Conservation (phyloP, 208 protist genomes). For the Angomonas ambiguus region DNA sequence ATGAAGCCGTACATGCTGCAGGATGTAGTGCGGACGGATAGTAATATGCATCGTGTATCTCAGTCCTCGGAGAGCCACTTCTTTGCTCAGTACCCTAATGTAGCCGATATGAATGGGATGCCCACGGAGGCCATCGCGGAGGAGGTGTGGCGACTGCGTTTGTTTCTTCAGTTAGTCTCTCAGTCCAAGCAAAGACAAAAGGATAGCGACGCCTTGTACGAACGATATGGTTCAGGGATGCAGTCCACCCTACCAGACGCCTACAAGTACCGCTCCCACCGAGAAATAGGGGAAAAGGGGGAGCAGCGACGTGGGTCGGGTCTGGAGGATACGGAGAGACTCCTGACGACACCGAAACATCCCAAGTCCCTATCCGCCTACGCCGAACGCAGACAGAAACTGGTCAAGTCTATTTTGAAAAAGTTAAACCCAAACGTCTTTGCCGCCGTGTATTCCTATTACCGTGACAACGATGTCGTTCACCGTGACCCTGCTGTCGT, state of each 20-base stretch:
- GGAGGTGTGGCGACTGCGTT: conserved; percentile 40
- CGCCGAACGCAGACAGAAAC: conserved; percentile 26
- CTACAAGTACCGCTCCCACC: conserved; percentile 12
- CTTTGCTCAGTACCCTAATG: conserved; percentile 37
- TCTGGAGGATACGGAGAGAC: conserved; percentile 19
- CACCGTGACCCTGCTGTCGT: conserved; percentile 51
- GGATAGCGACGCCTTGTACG: conserved; percentile 19
- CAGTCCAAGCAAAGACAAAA: conserved; percentile 27
- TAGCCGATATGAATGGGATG: conserved; percentile 62
- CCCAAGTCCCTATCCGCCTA: conserved; percentile 22
- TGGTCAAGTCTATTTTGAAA: conserved; percentile 21
- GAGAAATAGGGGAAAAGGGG: neutral
- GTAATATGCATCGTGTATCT: neutral
- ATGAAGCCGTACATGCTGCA: conserved; percentile 44
- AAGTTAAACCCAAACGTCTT: conserved; percentile 29
- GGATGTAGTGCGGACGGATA: conserved; percentile 12
- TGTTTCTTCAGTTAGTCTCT: conserved; percentile 39
- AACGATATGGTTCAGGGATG: conserved; percentile 16
- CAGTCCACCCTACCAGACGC: conserved; percentile 20
- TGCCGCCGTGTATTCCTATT: conserved; percentile 65
- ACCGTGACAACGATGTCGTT: conserved; percentile 39
- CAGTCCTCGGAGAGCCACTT: conserved; percentile 26
- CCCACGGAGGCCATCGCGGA: conserved; percentile 35
- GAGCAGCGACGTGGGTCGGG: neutral
- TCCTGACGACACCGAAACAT: neutral